Evolutionary conservation across 441 rosid genomes (phyloP), one percentile per base, ranked within the genome.

Genomic region (Cnidoscolus chayamansa): DNA sequence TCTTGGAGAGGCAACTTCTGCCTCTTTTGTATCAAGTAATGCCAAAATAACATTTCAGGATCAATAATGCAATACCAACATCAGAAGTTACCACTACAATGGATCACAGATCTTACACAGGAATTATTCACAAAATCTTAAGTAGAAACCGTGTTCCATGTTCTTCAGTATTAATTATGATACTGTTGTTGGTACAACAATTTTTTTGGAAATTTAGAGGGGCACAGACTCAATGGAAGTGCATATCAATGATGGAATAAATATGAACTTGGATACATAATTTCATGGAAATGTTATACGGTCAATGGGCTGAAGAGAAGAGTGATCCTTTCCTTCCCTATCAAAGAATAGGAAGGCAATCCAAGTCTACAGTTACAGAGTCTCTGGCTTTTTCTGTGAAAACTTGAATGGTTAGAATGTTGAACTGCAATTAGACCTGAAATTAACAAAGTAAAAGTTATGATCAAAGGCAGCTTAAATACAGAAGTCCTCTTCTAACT

Each of bases 401-500:
- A 70, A 12, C 53, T 4, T 43, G 58, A 67, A 59, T 2, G 20
- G n/a, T n/a, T 16, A 16, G 30, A 9, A 49, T 31, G 45, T 20
- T 63, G 75, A 49, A 64, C 64, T 45, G 79, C 56, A 59, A 20
- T 70, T 50, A 63, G 48, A 67, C 76, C 81, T 77, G 83, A 79
- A 75, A 83, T 56, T 47, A 62, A 63, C 50, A 73, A 75, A 56
- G 62, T 56, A 60, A 57, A 45, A 69, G 32, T 71, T 16, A 65
- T 53, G 10, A 40, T 43, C 53, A 57, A 30, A 35, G 58, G 45
- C 64, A 57, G 19, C 53, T 15, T 70, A 7, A 15, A 20, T 25
- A 61, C 48, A 48, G 5, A 35, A 3, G 2, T 49, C n/a, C n/a
- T 40, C 50, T 40, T 20, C 54, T 15, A 70, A 59, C 2, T 13